Conservation (phyloP, 192 early-diverging fungal genomes). For the Rhizoclosmatium sp. region DNA sequence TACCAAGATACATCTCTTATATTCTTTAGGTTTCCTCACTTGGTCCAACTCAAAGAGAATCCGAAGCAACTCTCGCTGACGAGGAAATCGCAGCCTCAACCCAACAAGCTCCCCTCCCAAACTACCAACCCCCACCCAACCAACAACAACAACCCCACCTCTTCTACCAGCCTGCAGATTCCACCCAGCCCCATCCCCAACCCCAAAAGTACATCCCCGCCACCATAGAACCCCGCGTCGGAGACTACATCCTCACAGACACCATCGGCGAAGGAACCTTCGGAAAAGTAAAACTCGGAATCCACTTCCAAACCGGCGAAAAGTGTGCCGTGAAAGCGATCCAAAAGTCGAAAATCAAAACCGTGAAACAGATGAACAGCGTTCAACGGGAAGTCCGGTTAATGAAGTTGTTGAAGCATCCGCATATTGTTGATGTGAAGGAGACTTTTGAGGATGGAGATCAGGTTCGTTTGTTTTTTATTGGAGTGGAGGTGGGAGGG, state of each 20-base stretch:
- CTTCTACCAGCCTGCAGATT: neutral
- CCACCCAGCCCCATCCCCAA: neutral
- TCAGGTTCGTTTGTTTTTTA: slow-evolving; percentile 34
- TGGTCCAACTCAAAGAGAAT: slow-evolving; percentile 27
- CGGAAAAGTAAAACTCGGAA: slow-evolving; percentile 67
- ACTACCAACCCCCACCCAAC: neutral
- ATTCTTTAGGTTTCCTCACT: neutral
- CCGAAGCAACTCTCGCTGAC: slow-evolving; percentile 40
- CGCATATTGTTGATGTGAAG: slow-evolving; percentile 69
- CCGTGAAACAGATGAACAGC: slow-evolving; percentile 66
- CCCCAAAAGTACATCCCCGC: neutral
- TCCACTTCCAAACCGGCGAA: slow-evolving; percentile 57
- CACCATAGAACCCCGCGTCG: slow-evolving; percentile 35
- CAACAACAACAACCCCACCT: neutral
- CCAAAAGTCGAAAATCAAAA: slow-evolving; percentile 67
- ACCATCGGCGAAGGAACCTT: slow-evolving; percentile 70
- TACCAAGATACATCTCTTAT: neutral
- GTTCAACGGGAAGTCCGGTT: slow-evolving; percentile 68
- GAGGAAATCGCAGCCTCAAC: neutral
- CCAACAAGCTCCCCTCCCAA: neutral
- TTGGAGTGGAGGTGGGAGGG: neutral
- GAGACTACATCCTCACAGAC: slow-evolving; percentile 64
- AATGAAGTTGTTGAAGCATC: slow-evolving; percentile 68
- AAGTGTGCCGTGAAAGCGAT: slow-evolving; percentile 71
- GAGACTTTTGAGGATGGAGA: slow-evolving; percentile 66